Base-by-base conservation (phyloP, 2,329 filamentous ascomycete species). In the Leptographium lundbergii region DNA sequence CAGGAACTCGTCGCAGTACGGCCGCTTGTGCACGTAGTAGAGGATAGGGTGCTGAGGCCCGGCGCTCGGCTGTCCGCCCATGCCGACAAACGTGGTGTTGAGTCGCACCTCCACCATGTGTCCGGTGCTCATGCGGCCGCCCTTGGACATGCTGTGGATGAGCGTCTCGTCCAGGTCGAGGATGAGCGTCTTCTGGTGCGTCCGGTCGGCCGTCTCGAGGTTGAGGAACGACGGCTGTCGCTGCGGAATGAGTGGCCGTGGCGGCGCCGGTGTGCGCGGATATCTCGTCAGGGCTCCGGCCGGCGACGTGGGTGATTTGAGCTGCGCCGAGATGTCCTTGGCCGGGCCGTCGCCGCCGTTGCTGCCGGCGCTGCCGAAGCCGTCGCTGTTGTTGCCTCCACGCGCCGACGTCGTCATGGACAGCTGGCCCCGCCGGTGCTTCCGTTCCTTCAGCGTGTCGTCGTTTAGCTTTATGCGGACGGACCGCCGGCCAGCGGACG, bases 31-130 rank as follows among this genome's bases (percentile, higher is more conserved):
- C 57, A 99, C 94, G 77, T 96, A 99, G 76, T 99, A 99, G 62
- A 99, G 75, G 65, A 99, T 97, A 1, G 94, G 94, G 69, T 99
- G 91, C 68, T 96, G 92, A 48, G 91, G 89, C 9, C 88, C 89
- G 29, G 89, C 75, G 25, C 78, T 80, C 24, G 83, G 77, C 65
- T 85, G 81, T 29, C 86, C 85, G 36, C 82, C 84, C 54, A 82
- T 81, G 58, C 83, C 85, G 52, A 89, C 81, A 59, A 83, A 74
- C 62, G 84, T 85, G 60, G 86, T 86, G 69, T 88, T 89, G 61
- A 96, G 80, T 67, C 91, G 91, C 63, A 99, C 94, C 74, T 99
- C 94, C 57, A 99, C 91, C 94, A 99, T 99, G 73, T 99, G 94
- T 22, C 94, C 94, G 24, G 89, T 92, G 67, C 89, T 92, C 86